Evolutionary conservation across 495 filamentous ascomycete genomes (phyloP).

Genomic region (Cudoniella acicularis): DNA sequence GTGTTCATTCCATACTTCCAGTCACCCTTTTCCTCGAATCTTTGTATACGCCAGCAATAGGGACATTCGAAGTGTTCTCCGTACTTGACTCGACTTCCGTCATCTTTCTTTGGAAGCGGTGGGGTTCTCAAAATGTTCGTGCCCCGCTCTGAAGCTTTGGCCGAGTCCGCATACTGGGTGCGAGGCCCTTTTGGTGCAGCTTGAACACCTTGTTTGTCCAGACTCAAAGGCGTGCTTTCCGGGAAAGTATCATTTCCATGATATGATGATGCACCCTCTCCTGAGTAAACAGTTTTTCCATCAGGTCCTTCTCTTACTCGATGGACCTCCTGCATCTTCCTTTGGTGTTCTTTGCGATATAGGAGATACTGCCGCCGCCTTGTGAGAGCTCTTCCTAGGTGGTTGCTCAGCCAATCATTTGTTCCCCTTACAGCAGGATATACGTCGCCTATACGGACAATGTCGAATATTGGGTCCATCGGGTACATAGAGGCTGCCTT

Average conservation of each 20-base stretch:
- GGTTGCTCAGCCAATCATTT: background rate
- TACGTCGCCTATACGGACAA: background rate
- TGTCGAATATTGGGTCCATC: background rate
- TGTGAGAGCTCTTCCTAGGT: background rate
- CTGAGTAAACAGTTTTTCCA: background rate
- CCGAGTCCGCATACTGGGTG: background rate
- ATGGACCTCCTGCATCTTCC: background rate
- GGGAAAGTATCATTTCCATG: no score
- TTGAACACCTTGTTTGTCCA: no score
- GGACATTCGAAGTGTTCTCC: slow-evolving; percentile 9
- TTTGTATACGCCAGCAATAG: background rate
- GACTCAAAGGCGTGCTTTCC: no score
- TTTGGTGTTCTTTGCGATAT: background rate
- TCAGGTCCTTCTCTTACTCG: background rate
- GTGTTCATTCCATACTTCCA: slow-evolving; percentile 6
- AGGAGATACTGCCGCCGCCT: background rate
- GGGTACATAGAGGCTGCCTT: background rate
- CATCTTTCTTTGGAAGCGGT: background rate
- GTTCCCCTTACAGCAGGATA: background rate
- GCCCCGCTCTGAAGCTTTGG: background rate
- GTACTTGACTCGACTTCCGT: background rate
- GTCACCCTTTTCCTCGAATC: background rate
- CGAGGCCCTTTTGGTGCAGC: no score
- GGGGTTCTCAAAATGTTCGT: background rate
- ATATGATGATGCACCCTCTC: background rate